Percentiles rank a stretch among this genome's conserved stretches.
These are phyloP conservation scores for Neurospora cerealis DNA, from an alignment of 495 filamentous ascomycete genomes.

Conservation along the genomic window DNA sequence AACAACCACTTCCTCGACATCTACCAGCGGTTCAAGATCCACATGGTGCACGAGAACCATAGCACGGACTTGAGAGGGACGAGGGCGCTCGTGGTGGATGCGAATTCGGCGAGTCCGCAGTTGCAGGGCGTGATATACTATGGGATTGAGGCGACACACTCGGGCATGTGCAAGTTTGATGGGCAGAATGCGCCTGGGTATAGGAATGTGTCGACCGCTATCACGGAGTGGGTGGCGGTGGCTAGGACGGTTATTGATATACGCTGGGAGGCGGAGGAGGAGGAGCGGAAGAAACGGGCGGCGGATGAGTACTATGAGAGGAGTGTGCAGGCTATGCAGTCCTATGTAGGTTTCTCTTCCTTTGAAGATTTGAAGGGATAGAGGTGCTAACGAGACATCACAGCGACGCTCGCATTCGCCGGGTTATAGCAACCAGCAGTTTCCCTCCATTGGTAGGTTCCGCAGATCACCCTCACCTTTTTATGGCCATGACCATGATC, in stretches of 20 bases:
- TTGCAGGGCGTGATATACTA: slow-evolving; percentile 65
- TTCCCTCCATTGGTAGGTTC: slow-evolving; percentile 13
- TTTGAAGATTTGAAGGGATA: neutral
- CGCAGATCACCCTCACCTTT: neutral
- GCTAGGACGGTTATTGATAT: slow-evolving; percentile 47
- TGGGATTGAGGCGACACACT: slow-evolving; percentile 74
- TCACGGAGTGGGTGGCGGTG: slow-evolving; percentile 57
- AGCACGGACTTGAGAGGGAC: slow-evolving; percentile 56
- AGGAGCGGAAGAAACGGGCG: slow-evolving; percentile 35
- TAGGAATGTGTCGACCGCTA: slow-evolving; percentile 57
- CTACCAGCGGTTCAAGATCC: slow-evolving; percentile 59
- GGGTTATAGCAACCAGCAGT: slow-evolving; percentile 5
- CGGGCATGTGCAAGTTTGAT: slow-evolving; percentile 82
- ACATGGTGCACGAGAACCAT: slow-evolving; percentile 57
- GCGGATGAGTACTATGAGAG: slow-evolving; percentile 34
- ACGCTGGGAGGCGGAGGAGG: slow-evolving; percentile 56
- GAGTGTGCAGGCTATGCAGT: slow-evolving; percentile 11
- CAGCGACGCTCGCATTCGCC: neutral
- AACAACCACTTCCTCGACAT: slow-evolving; percentile 68
- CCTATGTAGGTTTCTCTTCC: slow-evolving; percentile 25
- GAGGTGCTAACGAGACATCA: neutral
- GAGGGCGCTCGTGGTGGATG: slow-evolving; percentile 54
- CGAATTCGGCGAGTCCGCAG: slow-evolving; percentile 64
- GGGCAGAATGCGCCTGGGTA: slow-evolving; percentile 63
- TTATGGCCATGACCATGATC: neutral